A percentile compares a stretch with the other conserved stretches of the same genome.
These are phyloP conservation scores for Elsinoe ampelina DNA, from an alignment of 2,329 filamentous ascomycete genomes.

Conservation along the genomic window DNA sequence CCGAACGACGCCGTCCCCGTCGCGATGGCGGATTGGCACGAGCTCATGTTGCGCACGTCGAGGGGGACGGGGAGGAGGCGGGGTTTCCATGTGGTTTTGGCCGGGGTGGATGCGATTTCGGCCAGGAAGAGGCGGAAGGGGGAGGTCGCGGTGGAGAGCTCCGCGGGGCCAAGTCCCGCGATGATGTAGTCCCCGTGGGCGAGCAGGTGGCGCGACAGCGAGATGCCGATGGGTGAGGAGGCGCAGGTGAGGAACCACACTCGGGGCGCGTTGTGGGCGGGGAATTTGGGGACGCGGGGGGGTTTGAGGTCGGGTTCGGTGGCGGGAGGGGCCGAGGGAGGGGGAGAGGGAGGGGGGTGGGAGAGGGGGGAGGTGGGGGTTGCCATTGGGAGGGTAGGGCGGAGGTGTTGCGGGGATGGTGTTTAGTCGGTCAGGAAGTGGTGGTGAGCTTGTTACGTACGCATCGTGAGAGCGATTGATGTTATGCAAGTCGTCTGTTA, in stretches of 20 bases:
- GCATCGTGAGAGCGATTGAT: not conserved
- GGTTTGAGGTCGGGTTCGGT: constrained; percentile 21
- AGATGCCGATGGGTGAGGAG: constrained; percentile 74
- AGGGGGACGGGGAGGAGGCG: constrained; percentile 56
- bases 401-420: not conserved
- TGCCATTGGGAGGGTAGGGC: not conserved
- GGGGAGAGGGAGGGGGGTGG: not conserved
- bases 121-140: constrained; percentile 74
- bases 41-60: constrained; percentile 51
- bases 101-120: constrained; percentile 33
- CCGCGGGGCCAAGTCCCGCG: constrained; percentile 67
- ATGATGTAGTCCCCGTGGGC: constrained; percentile 88
- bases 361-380: not conserved
- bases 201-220: constrained; percentile 70
- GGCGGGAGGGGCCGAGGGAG: not conserved
- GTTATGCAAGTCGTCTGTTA: too few species aligned
- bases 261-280: constrained; percentile 57
- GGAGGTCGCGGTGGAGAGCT: constrained; percentile 64
- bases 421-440: not conserved
- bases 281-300: constrained; percentile 42
- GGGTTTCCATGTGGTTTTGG: constrained; percentile 69
- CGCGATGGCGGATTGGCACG: constrained; percentile 78
- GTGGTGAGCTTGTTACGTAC: not conserved
- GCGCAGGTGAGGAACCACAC: constrained; percentile 90
- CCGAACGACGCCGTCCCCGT: constrained; percentile 79